Evolutionary conservation across 2,329 filamentous ascomycete genomes (phyloP), one percentile per base, ranked within the genome.

Genomic region (Colletotrichum paranaense): DNA sequence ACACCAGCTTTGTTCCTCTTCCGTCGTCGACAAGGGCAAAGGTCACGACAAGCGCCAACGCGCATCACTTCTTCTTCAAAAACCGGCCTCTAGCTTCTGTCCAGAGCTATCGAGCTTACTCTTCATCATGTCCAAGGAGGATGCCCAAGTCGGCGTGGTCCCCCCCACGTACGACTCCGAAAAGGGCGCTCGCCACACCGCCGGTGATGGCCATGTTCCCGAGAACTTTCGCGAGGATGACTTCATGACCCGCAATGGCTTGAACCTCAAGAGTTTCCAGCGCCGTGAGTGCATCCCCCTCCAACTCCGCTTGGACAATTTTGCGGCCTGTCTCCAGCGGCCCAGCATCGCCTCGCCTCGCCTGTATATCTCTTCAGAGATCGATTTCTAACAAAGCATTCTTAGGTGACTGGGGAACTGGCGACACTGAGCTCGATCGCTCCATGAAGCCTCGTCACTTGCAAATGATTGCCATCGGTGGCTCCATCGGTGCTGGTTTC

Each of bases 391-490:
- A 64, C 30, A 35, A 8, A 5, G 5, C 46, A 9, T n/a, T 24
- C 8, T 24, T 22, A 73, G 70, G 67, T 70, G 74, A 75, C 35
- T 58, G 35, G 32, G 73, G 68, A 55, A 70, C 66, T 12, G 75
- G 75, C 56, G 57, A 68, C n/a, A 22, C 71, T 57, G 80, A 86
- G 76, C 80, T 87, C 59, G 84, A 87, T 75, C 82, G 83, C 62
- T 80, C 82, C 76, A 88, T 91, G 84, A 88, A 88, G 83, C 83
- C 84, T 64, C 87, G 89, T 75, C 89, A 91, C 80, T 81, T 91
- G 76, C 87, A 91, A 81, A 90, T 91, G 89, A 91, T 91, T 80
- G 88, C 88, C 77, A 90, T 91, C 69, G 88, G 88, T 78, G 89
- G 89, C 72, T 89, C 88, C 38, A 91, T 91, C 68, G 89, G 89